Evolutionary conservation across 192 early-diverging fungal species (phyloP).

Genomic region (Phycomyces blakesleeanus): DNA sequence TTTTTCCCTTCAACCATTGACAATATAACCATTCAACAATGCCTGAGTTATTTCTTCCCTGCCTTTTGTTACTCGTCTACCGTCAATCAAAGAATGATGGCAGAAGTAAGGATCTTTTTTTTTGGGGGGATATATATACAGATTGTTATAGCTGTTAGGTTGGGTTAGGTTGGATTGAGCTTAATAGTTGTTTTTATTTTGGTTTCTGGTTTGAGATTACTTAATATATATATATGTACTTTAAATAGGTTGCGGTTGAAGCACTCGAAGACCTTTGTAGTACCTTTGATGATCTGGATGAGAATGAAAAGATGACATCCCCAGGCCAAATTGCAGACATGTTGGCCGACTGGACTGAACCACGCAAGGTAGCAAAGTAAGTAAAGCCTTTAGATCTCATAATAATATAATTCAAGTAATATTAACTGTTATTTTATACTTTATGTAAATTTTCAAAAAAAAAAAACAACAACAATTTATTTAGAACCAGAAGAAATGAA

Average conservation of each 20-base stretch:
- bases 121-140: too few species aligned
- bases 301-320: slow-evolving; percentile 45
- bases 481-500: background rate
- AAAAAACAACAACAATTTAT: slow-evolving; percentile 5
- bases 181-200: slow-evolving; percentile 17
- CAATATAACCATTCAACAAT: slow-evolving; percentile 75
- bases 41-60: slow-evolving; percentile 87
- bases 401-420: slow-evolving; percentile 23
- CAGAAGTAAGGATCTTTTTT: slow-evolving; percentile 41
- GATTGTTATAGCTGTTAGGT: too few species aligned
- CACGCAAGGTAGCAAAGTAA: slow-evolving; percentile 60
- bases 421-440: background rate
- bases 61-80: slow-evolving; percentile 74
- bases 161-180: too few species aligned
- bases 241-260: slow-evolving; percentile 33
- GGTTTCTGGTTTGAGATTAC: slow-evolving; percentile 17
- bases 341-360: slow-evolving; percentile 76
- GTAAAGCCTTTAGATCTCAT: slow-evolving; percentile 24
- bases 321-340: slow-evolving; percentile 67
- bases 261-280: slow-evolving; percentile 33
- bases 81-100: slow-evolving; percentile 67
- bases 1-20: slow-evolving; percentile 67
- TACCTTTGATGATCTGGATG: slow-evolving; percentile 28
- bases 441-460: too few species aligned
- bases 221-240: background rate